Conservation (phyloP, 257 asterid genomes). For the Rhazya stricta region DNA sequence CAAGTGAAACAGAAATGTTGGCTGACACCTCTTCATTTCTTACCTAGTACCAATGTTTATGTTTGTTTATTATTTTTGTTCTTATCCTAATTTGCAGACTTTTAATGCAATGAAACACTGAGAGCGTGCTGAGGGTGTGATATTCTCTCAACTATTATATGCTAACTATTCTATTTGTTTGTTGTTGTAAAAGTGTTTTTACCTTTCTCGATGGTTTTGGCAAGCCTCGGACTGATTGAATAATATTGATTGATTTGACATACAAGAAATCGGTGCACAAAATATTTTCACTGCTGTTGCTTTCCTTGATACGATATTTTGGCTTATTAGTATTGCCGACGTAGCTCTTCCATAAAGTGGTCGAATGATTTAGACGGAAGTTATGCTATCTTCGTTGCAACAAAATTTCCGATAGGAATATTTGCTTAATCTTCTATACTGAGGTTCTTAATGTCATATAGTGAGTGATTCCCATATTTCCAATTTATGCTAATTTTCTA, state of each 20-base stretch:
- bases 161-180: background rate
- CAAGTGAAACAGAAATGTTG: background rate
- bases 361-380: background rate
- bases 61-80: too few relatives aligned
- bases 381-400: background rate
- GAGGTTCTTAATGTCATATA: background rate
- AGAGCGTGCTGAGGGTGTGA: background rate
- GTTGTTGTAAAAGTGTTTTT: background rate
- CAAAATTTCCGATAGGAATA: background rate
- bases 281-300: background rate
- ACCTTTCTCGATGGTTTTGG: background rate
- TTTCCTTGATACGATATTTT: background rate
- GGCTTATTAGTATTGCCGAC: background rate
- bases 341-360: background rate
- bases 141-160: background rate
- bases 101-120: background rate
- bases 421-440: background rate
- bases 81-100: background rate
- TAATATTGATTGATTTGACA: background rate
- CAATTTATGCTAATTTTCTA: background rate
- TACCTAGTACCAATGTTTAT: background rate
- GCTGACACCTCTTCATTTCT: background rate
- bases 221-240: background rate
- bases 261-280: background rate
- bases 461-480: too few relatives aligned